Evolutionary conservation across 169 alveolate genomes (phyloP).

Genomic region (Besnoitia besnoiti): DNA sequence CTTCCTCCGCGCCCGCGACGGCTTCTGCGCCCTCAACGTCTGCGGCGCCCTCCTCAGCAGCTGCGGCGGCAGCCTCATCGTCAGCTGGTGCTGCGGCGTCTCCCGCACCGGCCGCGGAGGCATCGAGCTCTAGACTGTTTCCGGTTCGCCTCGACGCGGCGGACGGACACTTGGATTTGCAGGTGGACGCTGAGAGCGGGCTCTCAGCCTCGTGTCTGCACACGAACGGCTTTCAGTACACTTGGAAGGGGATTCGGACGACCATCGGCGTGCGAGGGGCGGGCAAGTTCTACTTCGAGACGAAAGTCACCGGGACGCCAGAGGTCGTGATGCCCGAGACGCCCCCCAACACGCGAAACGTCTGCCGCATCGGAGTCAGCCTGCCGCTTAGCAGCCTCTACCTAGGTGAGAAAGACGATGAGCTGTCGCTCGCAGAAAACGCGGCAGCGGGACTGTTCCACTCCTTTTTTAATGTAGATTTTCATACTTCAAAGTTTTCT

Average conservation of each 20-base stretch:
- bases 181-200: not conserved
- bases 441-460: too few species aligned
- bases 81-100: too few species aligned
- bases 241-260: constrained; percentile 51
- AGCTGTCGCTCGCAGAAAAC: too few species aligned
- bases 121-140: too few species aligned
- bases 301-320: not conserved
- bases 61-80: too few species aligned
- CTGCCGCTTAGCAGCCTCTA: constrained; percentile 53
- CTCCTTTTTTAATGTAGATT: too few species aligned
- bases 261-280: constrained; percentile 33
- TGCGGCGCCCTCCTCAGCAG: too few species aligned
- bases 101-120: too few species aligned
- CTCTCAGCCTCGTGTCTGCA: constrained; percentile 50
- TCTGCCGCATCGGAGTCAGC: constrained; percentile 61
- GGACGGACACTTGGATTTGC: constrained; percentile 49
- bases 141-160: constrained; percentile 52
- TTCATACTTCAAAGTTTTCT: too few species aligned
- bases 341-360: constrained; percentile 39
- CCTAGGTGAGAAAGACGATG: constrained; percentile 40
- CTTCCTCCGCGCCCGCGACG: too few species aligned
- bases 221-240: constrained; percentile 52
- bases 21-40: too few species aligned
- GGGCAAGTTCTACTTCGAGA: constrained; percentile 38
- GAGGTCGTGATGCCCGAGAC: constrained; percentile 66